A percentile compares a stretch with the other conserved stretches of the same genome.
These are phyloP conservation scores for Antitrichia curtipendula DNA, from an alignment of 225 moss, liverwort and hornwort genomes.

Conservation along the genomic window DNA sequence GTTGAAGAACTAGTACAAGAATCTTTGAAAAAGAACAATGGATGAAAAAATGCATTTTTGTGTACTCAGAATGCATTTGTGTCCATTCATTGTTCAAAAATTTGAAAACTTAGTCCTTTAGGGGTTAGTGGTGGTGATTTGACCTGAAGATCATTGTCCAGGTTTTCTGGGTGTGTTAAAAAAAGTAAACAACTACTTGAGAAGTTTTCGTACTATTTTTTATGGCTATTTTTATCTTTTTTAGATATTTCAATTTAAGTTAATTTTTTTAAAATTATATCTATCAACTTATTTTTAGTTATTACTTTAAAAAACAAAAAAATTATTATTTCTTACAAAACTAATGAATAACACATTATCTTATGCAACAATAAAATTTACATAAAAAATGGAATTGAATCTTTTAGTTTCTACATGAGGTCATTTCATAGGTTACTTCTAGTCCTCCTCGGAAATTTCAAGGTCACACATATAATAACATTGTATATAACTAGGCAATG, in stretches of 20 bases:
- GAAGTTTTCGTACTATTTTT: background rate
- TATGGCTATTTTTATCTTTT: background rate
- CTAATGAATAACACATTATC: background rate
- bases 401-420: background rate
- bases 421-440: background rate
- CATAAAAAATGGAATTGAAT: background rate
- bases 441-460: accelerated
- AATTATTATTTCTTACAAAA: no score
- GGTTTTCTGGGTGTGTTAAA: background rate
- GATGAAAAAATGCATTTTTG: no score
- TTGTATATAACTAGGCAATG: no score
- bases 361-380: background rate
- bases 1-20: background rate
- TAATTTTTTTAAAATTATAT: background rate
- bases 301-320: background rate
- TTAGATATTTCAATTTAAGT: no score
- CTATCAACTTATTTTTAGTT: background rate
- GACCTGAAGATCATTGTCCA: no score
- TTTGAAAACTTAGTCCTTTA: background rate
- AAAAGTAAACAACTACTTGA: background rate
- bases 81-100: background rate
- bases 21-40: background rate
- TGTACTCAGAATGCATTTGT: background rate
- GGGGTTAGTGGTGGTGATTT: background rate
- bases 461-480: background rate